Percentiles rank a stretch among this genome's conserved stretches.
These are phyloP conservation scores for Suillus cothurnatus DNA, from an alignment of 768 basidiomycete genomes.

Conservation along the genomic window DNA sequence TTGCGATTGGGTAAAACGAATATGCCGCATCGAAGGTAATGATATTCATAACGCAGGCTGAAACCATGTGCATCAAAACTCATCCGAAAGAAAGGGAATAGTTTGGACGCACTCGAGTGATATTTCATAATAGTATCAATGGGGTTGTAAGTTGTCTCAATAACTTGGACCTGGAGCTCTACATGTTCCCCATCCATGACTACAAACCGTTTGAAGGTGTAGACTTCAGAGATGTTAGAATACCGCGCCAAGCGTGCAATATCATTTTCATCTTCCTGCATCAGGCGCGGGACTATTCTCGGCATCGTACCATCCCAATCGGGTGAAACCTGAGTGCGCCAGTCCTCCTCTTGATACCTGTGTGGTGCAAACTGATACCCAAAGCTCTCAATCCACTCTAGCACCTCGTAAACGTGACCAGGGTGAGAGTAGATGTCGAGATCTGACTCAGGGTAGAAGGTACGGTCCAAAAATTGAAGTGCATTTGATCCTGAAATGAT, in stretches of 20 bases:
- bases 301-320: conserved; percentile 22
- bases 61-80: background rate
- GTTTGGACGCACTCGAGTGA: conserved; percentile 44
- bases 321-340: conserved; percentile 15
- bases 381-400: conserved; percentile 28
- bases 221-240: conserved; percentile 18
- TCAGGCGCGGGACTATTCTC: background rate
- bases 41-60: conserved; percentile 48
- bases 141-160: conserved; percentile 35
- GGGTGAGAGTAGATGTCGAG: conserved; percentile 52
- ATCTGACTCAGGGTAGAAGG: conserved; percentile 47
- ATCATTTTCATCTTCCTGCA: background rate
- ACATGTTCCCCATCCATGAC: background rate
- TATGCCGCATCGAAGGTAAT: conserved; percentile 44
- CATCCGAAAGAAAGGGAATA: background rate
- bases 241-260: conserved; percentile 8
- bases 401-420: conserved; percentile 33
- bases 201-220: conserved; percentile 26
- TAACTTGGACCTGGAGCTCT: conserved; percentile 42
- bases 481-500: conserved; percentile 57
- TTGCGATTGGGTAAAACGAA: conserved; percentile 43
- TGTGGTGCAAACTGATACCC: conserved; percentile 35
- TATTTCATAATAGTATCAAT: conserved; percentile 46
- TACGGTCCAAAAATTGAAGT: conserved; percentile 52
- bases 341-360: conserved; percentile 18